Evolutionary conservation across 176 grass and related monocot genomes (phyloP).

Genomic region (Triticum aestivum): IWGSC_CS_RefSeq_v2.1 NC_057805.1:189945925-189946424

Average conservation of each 20-base stretch:
- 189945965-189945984: not conserved
- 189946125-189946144: slow-evolving; percentile 96
- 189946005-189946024: not conserved
- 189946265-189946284: slow-evolving; percentile 23
- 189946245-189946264: slow-evolving; percentile 24
- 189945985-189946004: not conserved
- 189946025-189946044: not conserved
- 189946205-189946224: slow-evolving; percentile 87
- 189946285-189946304: slow-evolving; percentile 48
- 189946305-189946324: slow-evolving; percentile 92
- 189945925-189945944: not conserved
- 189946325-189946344: slow-evolving; percentile 97
- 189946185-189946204: slow-evolving; percentile 91
- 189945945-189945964: not conserved
- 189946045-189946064: not conserved
- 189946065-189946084: slow-evolving; percentile 25
- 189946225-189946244: slow-evolving; percentile 29
- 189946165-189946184: slow-evolving; percentile 90
- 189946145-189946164: slow-evolving; percentile 84
- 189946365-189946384: slow-evolving; percentile 99
- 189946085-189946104: slow-evolving; percentile 28
- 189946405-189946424: slow-evolving; percentile 98
- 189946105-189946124: slow-evolving; percentile 97
- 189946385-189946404: slow-evolving; percentile 94
- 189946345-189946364: slow-evolving; percentile 95